Percentiles rank a stretch among this genome's conserved stretches.
These are phyloP conservation scores for Acorus gramineus DNA, from an alignment of 106 monocot species.

Conservation along the genomic window DNA sequence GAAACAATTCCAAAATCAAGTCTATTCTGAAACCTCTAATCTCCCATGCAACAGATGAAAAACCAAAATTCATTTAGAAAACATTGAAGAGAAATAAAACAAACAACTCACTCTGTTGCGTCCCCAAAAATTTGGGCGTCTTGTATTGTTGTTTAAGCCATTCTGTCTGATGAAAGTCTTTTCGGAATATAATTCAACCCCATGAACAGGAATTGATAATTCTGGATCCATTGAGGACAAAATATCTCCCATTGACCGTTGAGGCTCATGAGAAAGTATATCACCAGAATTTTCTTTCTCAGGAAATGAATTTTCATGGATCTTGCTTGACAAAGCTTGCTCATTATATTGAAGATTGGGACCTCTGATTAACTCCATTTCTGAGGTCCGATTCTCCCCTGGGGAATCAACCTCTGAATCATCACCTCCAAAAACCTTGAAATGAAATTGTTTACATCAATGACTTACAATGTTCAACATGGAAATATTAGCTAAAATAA, in stretches of 20 bases:
- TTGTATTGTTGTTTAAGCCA: conserved; percentile 27
- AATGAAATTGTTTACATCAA: no score
- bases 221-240: conserved; percentile 75
- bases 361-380: conserved; percentile 20
- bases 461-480: no score
- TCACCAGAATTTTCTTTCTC: conserved; percentile 36
- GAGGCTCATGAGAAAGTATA: conserved; percentile 38
- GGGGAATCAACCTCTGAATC: neutral
- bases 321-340: conserved; percentile 27
- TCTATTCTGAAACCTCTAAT: no score
- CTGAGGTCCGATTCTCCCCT: conserved; percentile 28
- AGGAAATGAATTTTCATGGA: conserved; percentile 18
- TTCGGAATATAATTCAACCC: conserved; percentile 41
- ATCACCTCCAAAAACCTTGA: conserved; percentile 7
- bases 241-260: conserved; percentile 79
- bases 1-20: no score
- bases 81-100: neutral
- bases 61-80: neutral
- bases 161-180: conserved; percentile 46
- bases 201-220: conserved; percentile 37
- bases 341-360: conserved; percentile 21
- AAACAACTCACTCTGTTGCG: conserved; percentile 16
- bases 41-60: no score
- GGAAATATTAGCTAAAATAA: no score
- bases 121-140: conserved; percentile 12